A percentile compares a stretch with the other conserved stretches of the same genome.
These are phyloP conservation scores for Exophiala sp. DNA, from an alignment of 2,329 filamentous ascomycete species.

Conservation along the genomic window DNA sequence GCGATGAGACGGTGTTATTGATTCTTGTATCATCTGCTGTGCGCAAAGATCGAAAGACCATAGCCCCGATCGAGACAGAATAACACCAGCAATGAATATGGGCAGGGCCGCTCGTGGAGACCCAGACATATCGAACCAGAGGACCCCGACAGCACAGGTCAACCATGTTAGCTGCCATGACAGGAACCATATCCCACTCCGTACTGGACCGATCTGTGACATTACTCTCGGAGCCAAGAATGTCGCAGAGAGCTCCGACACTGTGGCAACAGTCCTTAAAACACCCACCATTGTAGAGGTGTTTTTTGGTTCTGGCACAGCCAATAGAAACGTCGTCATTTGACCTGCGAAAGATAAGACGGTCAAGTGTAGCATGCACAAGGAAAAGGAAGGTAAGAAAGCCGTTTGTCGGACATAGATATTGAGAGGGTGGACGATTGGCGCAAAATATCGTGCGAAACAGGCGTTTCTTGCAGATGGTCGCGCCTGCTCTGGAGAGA, in stretches of 20 bases:
- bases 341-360: slow-evolving; percentile 54
- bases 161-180: slow-evolving; percentile 64
- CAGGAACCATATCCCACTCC: slow-evolving; percentile 68
- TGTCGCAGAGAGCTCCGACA: slow-evolving; percentile 54
- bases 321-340: slow-evolving; percentile 55
- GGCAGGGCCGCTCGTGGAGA: slow-evolving; percentile 40
- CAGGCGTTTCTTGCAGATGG: slow-evolving; percentile 28
- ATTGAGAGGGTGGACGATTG: not conserved
- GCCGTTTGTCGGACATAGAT: slow-evolving; percentile 37
- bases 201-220: slow-evolving; percentile 53
- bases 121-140: slow-evolving; percentile 35
- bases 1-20: slow-evolving; percentile 53
- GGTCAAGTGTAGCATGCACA: slow-evolving; percentile 53
- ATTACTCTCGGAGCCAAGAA: slow-evolving; percentile 51
- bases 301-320: slow-evolving; percentile 41
- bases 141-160: slow-evolving; percentile 43
- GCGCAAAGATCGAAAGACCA: slow-evolving; percentile 61
- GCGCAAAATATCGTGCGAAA: slow-evolving; percentile 7
- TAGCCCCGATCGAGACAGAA: slow-evolving; percentile 58
- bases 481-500: not conserved
- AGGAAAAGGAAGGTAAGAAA: slow-evolving; percentile 47
- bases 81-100: slow-evolving; percentile 50
- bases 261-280: slow-evolving; percentile 46
- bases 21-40: slow-evolving; percentile 60
- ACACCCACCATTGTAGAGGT: slow-evolving; percentile 47